Evolutionary conservation across 805 yeast species (phyloP), one percentile per base, ranked within the genome.

Genomic region (Starmerella vaccinii): DNA sequence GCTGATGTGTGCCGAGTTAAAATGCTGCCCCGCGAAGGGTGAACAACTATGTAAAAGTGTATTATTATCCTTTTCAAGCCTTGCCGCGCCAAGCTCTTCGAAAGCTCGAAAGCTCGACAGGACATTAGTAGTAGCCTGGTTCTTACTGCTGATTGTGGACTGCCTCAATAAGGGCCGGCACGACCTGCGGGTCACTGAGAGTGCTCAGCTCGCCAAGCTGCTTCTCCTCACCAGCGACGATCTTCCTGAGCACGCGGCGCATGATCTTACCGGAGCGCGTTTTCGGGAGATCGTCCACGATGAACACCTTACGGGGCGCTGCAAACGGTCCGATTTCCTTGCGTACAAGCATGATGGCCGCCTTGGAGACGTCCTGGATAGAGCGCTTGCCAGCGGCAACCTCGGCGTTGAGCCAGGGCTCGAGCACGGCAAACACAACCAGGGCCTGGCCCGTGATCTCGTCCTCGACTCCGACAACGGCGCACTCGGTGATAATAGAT

Each of bases 391-490:
- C 72, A n/a, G 61, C 54, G 26, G 63, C 68, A 39, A 59, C 54
- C 35, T 57, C 77, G 49, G 70, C 71, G 71, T 86, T 86, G 66
- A 92, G 76, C 39, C 92, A 77, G 24, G 54, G 55, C 59, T 60
- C 63, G 32, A 58, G 57, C 16, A 57, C 61, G 45, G 92, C 97
- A 65, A 84, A 92, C 16, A 97, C 97, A 61, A 88, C 83, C 57
- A 90, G 95, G 10, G 97, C 95, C 75, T 90, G 97, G 59, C 97
- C 97, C 34, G 97, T 92, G 64, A 92, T 76, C 63, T 92, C 98
- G 68, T 92, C 97, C 55, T 82, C 77, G 60, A 86, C 80, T 55
- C 97, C 97, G 51, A 90, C 95, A 47, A 90, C 97, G n/a, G 98
- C 98, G 61, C 90, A 74, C 72, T 92, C 98, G 42, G 87, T 83